Evolutionary conservation across 2,329 filamentous ascomycete genomes (phyloP).

Genomic region (Gaeumannomyces tritici): DNA sequence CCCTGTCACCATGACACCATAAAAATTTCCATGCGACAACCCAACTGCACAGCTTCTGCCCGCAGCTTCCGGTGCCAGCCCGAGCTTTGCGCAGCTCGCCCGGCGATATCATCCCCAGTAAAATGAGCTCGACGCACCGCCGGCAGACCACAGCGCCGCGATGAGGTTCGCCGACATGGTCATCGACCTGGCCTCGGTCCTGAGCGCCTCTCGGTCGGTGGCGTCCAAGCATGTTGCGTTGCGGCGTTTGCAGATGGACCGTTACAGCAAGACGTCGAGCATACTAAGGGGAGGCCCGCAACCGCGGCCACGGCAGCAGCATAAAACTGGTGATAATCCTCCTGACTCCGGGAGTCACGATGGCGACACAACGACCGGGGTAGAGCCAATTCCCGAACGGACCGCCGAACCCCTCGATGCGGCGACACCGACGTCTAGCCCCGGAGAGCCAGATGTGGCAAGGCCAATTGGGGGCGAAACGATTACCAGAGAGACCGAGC

Average conservation of each 20-base stretch:
- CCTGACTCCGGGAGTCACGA: neutral
- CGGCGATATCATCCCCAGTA: neutral
- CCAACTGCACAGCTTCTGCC: neutral
- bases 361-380: neutral
- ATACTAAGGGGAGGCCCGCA: conserved; percentile 22
- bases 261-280: conserved; percentile 36
- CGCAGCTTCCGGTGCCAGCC: neutral
- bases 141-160: neutral
- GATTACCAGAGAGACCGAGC: neutral
- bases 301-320: conserved; percentile 1
- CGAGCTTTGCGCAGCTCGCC: neutral
- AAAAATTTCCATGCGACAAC: neutral
- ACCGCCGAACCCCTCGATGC: neutral
- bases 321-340: neutral
- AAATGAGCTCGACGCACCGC: neutral
- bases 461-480: neutral
- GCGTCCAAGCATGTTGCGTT: conserved; percentile 53
- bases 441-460: neutral
- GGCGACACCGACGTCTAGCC: neutral
- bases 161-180: conserved; percentile 56
- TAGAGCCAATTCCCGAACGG: neutral
- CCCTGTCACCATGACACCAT: neutral
- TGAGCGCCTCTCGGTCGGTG: conserved; percentile 60
- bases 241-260: conserved; percentile 42
- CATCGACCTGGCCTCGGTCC: conserved; percentile 61